Percentiles rank a stretch among this genome's conserved stretches.
phyloP scores from a whole-genome alignment of 2,329 filamentous ascomycete species.

The Teratosphaeria destructans region DNA sequence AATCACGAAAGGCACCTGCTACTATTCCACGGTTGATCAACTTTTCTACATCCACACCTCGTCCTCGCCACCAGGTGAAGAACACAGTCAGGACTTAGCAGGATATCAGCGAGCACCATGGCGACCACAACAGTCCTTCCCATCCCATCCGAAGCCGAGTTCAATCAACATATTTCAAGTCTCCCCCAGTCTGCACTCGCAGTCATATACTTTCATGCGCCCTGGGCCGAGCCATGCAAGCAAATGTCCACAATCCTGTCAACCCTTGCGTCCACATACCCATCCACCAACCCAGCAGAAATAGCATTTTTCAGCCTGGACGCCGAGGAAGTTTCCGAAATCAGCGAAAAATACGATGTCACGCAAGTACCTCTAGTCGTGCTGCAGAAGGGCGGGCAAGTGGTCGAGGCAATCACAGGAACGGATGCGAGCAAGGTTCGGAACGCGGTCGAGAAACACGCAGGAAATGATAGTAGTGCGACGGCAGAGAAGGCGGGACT shows the following conservation, averaged over 20 bases:
- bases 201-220: slow-evolving; percentile 87
- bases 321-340: slow-evolving; percentile 84
- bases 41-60: background rate
- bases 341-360: slow-evolving; percentile 87
- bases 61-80: too few species aligned
- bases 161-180: slow-evolving; percentile 56
- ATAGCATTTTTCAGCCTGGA: slow-evolving; percentile 85
- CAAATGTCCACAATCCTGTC: slow-evolving; percentile 84
- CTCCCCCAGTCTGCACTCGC: slow-evolving; percentile 62
- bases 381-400: slow-evolving; percentile 61
- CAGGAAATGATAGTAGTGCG: slow-evolving; percentile 27
- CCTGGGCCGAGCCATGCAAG: slow-evolving; percentile 91
- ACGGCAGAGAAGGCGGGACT: slow-evolving; percentile 27
- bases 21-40: background rate
- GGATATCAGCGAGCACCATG: background rate
- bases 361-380: slow-evolving; percentile 90
- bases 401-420: slow-evolving; percentile 78
- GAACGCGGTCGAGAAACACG: slow-evolving; percentile 73
- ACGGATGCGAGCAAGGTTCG: slow-evolving; percentile 81
- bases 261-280: slow-evolving; percentile 78
- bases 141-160: slow-evolving; percentile 63
- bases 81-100: too few species aligned
- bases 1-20: background rate
- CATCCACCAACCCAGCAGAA: slow-evolving; percentile 50
- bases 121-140: slow-evolving; percentile 51